Evolutionary conservation across 345 rosid species (phyloP).

Genomic region (Lepidium aucheri): DNA sequence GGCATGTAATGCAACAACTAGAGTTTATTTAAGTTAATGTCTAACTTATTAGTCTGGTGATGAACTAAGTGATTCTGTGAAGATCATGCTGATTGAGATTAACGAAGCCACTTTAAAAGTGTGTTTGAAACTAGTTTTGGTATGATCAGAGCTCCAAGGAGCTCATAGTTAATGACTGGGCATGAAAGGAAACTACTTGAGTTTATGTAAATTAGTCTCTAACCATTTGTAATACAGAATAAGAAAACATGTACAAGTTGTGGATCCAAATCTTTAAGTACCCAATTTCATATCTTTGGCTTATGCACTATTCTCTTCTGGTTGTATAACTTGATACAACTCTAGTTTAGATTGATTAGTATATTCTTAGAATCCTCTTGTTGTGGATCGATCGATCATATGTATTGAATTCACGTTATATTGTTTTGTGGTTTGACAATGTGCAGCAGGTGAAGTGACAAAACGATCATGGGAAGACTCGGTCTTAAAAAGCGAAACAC

Average conservation of each 20-base stretch:
- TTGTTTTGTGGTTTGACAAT: background rate
- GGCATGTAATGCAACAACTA: too few relatives aligned
- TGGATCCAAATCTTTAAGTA: background rate
- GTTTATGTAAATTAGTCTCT: background rate
- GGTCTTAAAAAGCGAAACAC: constrained; percentile 51
- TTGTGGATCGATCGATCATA: background rate
- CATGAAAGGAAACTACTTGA: background rate
- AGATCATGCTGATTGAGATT: background rate
- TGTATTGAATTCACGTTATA: background rate
- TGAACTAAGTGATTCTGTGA: background rate
- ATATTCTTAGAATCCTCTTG: background rate
- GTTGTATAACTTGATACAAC: background rate
- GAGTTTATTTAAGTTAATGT: background rate
- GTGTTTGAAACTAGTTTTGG: background rate
- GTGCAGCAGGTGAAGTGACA: constrained; percentile 56
- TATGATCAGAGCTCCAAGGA: background rate
- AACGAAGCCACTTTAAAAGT: background rate
- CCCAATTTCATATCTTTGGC: background rate
- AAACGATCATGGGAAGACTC: constrained; percentile 57
- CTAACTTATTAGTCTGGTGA: background rate
- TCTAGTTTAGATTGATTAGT: background rate
- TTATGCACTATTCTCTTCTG: background rate
- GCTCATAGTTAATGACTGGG: background rate
- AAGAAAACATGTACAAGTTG: too few relatives aligned
- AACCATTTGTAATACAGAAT: too few relatives aligned